Evolutionary conservation across 306 rosid genomes (phyloP).

Genomic region (Begonia loranthoides): DNA sequence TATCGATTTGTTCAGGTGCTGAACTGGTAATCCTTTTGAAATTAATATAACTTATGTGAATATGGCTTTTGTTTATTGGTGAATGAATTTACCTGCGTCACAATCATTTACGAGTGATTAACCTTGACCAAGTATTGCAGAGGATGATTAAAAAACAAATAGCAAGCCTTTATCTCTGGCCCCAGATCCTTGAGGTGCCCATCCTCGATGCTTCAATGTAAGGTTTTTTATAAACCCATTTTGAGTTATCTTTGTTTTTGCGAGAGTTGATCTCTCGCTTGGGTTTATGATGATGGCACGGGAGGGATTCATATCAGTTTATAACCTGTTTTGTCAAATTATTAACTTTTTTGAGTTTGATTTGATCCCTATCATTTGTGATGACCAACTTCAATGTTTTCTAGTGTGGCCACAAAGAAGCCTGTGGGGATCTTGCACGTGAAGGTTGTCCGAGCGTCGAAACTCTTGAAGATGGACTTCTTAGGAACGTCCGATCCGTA

Average conservation of each 20-base stretch:
- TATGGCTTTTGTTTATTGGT: too few relatives aligned
- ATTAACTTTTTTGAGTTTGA: too few relatives aligned
- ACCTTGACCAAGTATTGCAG: constrained; percentile 15
- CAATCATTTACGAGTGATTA: too few relatives aligned
- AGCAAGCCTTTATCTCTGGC: constrained; percentile 81
- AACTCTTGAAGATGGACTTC: constrained; percentile 77
- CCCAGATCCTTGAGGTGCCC: constrained; percentile 59
- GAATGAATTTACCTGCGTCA: too few relatives aligned
- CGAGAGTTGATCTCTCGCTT: too few relatives aligned
- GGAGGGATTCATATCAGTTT: too few relatives aligned
- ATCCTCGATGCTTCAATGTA: constrained; percentile 65
- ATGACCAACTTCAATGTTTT: background rate
- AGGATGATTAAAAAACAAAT: constrained; percentile 61
- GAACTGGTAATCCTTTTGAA: constrained; percentile 18
- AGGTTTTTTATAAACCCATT: constrained; percentile 8
- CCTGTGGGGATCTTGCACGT: constrained; percentile 90
- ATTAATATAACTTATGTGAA: too few relatives aligned
- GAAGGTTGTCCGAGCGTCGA: constrained; percentile 63
- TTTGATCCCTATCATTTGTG: too few relatives aligned
- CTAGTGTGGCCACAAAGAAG: constrained; percentile 56
- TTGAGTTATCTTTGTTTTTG: too few relatives aligned
- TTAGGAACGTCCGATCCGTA: constrained; percentile 91
- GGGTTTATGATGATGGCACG: too few relatives aligned
- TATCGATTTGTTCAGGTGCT: constrained; percentile 78
- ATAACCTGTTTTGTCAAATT: too few relatives aligned